Percentiles rank a stretch among this genome's conserved stretches.
phyloP scores from a whole-genome alignment of 306 rosid species.

The Rosa chinensis region DNA sequence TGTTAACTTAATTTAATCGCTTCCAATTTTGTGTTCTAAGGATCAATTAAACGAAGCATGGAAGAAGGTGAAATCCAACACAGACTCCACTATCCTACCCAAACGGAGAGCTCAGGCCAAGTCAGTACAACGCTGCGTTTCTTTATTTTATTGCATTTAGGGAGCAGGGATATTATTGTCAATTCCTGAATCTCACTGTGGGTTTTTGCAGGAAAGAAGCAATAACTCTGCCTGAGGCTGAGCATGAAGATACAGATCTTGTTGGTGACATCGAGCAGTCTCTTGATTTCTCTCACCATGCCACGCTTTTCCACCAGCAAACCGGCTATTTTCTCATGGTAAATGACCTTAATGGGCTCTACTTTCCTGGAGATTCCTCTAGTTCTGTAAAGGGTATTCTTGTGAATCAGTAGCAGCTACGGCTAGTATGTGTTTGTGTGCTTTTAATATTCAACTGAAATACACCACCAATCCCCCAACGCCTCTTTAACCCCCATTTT shows the following conservation, averaged over 20 bases:
- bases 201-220: slow-evolving; percentile 55
- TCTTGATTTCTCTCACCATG: slow-evolving; percentile 35
- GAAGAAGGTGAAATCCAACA: slow-evolving; percentile 65
- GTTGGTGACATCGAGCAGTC: slow-evolving; percentile 35
- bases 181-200: not conserved
- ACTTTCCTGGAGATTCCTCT: not conserved
- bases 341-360: not conserved
- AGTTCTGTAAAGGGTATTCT: not conserved
- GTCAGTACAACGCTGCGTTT: slow-evolving; percentile 35
- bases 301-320: slow-evolving; percentile 49
- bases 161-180: not conserved
- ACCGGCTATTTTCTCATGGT: slow-evolving; percentile 68
- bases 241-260: slow-evolving; percentile 38
- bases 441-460: not conserved
- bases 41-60: slow-evolving; percentile 80
- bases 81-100: slow-evolving; percentile 64
- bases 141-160: not conserved
- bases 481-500: not conserved
- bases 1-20: not conserved
- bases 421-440: not conserved
- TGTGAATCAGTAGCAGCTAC: not conserved
- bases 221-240: slow-evolving; percentile 50
- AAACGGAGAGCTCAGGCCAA: slow-evolving; percentile 79
- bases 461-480: too few relatives aligned
- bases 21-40: slow-evolving; percentile 24